phyloP scores from a whole-genome alignment of 2,329 filamentous ascomycete genomes.

The Dothistroma septosporum region DNA sequence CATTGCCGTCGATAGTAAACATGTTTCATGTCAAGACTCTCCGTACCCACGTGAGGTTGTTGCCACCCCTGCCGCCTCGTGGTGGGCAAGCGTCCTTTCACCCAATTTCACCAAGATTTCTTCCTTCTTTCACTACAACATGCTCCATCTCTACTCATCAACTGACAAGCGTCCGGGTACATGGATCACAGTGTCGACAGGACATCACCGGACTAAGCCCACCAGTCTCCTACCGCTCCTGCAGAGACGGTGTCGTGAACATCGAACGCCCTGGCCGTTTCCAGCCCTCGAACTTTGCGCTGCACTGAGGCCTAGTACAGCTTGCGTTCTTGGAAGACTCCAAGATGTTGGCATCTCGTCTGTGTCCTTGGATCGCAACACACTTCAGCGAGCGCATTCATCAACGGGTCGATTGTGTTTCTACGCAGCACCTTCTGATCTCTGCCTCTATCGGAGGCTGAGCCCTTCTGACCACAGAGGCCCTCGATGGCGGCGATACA shows the following conservation, averaged over 20 bases:
- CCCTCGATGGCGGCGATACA: background rate
- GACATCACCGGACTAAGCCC: background rate
- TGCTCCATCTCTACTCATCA: background rate
- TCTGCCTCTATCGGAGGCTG: background rate
- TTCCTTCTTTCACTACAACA: background rate
- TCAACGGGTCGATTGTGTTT: background rate
- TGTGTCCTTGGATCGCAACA: background rate
- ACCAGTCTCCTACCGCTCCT: background rate
- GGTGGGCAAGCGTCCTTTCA: background rate
- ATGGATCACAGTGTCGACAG: background rate
- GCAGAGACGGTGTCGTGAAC: background rate
- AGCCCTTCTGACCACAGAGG: background rate
- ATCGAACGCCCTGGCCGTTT: background rate
- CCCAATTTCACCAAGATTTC: background rate
- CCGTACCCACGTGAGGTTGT: background rate
- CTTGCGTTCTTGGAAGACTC: background rate
- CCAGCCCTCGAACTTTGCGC: background rate
- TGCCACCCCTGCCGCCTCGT: background rate
- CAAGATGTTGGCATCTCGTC: background rate
- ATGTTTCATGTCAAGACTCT: background rate
- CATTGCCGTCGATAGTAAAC: background rate
- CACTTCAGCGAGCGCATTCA: background rate
- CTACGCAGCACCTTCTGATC: background rate
- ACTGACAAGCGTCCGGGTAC: background rate
- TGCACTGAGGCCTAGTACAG: background rate